Evolutionary conservation across 2,329 filamentous ascomycete genomes (phyloP).

Genomic region (Botryotinia convoluta): DNA sequence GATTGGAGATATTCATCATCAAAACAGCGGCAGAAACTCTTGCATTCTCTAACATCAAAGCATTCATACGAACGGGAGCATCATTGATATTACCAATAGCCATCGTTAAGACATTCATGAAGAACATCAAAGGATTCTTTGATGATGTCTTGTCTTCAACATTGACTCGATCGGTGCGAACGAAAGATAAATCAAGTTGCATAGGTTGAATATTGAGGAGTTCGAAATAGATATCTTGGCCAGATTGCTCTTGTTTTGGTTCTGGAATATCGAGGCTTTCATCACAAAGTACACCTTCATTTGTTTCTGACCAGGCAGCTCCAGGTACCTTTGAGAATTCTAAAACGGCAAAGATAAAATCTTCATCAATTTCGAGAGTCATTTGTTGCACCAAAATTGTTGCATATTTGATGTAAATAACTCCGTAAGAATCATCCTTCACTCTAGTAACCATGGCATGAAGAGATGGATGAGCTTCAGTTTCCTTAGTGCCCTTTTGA

Average conservation of each 20-base stretch:
- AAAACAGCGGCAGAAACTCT: conserved; percentile 83
- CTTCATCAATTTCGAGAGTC: conserved; percentile 96
- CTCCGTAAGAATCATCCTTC: conserved; percentile 97
- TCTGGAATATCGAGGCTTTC: conserved; percentile 90
- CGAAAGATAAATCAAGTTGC: conserved; percentile 96
- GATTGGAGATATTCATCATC: conserved; percentile 81
- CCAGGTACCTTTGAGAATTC: conserved; percentile 94
- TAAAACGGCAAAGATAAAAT: conserved; percentile 93
- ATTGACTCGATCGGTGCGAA: conserved; percentile 93
- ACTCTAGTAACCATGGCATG: conserved; percentile 89
- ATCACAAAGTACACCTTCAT: conserved; percentile 82
- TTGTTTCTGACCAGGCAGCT: conserved; percentile 75
- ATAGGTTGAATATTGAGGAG: conserved; percentile 95
- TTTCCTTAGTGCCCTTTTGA: conserved; percentile 89
- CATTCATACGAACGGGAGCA: conserved; percentile 89
- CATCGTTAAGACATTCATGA: conserved; percentile 98
- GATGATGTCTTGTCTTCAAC: conserved; percentile 91
- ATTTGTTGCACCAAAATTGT: conserved; percentile 93
- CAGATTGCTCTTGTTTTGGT: conserved; percentile 76
- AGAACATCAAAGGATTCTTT: conserved; percentile 95
- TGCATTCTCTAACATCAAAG: conserved; percentile 91
- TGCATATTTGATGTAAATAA: conserved; percentile 97
- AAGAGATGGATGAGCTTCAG: conserved; percentile 92
- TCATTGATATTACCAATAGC: conserved; percentile 99
- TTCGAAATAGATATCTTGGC: conserved; percentile 97